These are phyloP conservation scores for Quercus cerris DNA, from an alignment of 306 rosid species.

Conservation along the genomic window DNA sequence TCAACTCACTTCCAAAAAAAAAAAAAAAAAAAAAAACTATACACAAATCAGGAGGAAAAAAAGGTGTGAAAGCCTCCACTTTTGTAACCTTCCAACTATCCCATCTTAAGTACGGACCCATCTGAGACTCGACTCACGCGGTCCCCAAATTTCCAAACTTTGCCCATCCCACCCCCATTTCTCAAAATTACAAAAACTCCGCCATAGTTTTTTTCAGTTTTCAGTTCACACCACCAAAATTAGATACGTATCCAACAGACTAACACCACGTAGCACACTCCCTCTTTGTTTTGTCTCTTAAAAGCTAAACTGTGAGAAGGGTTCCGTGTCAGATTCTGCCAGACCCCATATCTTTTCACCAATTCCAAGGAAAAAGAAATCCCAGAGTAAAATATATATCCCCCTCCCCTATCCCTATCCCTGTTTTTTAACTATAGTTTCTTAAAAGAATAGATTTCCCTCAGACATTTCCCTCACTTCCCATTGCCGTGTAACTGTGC, in stretches of 20 bases:
- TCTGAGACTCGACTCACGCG: conserved; percentile 31
- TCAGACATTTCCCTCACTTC: no score
- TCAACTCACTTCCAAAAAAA: no score
- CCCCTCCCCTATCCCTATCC: conserved; percentile 4
- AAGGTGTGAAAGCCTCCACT: neutral
- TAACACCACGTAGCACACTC: conserved; percentile 1
- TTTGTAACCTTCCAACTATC: neutral
- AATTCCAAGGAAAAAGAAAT: conserved; percentile 37
- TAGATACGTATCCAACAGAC: neutral
- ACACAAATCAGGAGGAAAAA: neutral
- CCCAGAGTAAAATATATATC: neutral
- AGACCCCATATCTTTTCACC: conserved; percentile 29
- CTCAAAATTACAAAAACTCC: neutral
- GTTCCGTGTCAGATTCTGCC: conserved; percentile 32
- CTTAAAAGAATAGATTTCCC: conserved; percentile 14
- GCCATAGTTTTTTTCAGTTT: neutral
- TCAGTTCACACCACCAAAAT: no score
- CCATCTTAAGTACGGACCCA: conserved; percentile 23
- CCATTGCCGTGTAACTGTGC: no score
- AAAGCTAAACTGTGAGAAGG: conserved; percentile 27
- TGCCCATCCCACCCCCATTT: neutral
- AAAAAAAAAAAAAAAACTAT: neutral
- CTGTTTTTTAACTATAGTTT: neutral
- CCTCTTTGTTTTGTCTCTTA: conserved; percentile 33
- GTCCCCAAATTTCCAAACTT: conserved; percentile 21